Conservation (phyloP, 257 asterid genomes). For the Nicotiana undulata region DNA sequence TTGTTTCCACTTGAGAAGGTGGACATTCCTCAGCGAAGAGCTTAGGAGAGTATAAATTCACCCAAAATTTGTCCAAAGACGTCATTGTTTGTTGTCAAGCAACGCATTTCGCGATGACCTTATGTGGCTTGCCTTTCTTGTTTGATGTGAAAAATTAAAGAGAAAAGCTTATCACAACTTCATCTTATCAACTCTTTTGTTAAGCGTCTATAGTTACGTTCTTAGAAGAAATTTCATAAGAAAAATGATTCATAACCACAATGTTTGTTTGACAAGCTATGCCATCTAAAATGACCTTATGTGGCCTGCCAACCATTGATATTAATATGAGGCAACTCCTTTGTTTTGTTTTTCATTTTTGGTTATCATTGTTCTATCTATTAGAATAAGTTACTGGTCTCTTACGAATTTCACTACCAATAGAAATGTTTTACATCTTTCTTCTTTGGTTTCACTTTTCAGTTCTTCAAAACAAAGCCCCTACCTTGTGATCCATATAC, state of each 20-base stretch:
- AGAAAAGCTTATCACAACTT: neutral
- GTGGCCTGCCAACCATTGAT: neutral
- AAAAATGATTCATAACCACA: neutral
- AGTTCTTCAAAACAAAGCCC: slow-evolving; percentile 42
- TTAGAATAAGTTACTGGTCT: neutral
- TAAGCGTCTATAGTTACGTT: neutral
- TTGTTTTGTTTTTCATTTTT: neutral
- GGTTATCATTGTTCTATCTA: neutral
- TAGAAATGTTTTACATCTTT: neutral
- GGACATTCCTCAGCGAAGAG: neutral
- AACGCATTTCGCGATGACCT: neutral
- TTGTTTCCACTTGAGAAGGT: neutral
- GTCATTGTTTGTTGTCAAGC: neutral
- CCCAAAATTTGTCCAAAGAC: neutral
- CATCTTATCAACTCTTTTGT: neutral
- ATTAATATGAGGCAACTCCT: neutral
- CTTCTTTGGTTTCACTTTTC: slow-evolving; percentile 10
- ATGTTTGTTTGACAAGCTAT: neutral
- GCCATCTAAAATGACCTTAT: neutral
- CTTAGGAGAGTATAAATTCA: neutral
- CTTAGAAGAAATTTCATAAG: neutral
- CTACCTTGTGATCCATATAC: slow-evolving; percentile 44
- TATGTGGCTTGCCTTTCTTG: neutral
- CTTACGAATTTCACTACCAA: neutral
- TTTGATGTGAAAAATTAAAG: neutral